phyloP scores from a whole-genome alignment of 2,329 filamentous ascomycete species.

The Fonsecaea erecta region DNA sequence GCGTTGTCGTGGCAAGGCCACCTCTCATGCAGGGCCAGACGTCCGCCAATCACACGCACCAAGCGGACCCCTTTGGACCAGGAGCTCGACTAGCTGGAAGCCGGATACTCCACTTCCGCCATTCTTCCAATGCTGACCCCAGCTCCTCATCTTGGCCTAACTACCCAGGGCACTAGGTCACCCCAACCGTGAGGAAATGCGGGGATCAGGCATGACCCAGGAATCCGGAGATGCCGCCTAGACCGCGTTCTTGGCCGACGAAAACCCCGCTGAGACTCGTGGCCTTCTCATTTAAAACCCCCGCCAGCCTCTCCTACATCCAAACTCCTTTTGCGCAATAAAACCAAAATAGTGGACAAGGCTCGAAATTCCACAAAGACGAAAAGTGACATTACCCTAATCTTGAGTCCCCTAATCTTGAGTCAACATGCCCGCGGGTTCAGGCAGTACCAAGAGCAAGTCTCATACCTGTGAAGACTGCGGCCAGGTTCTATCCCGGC shows the following conservation, averaged over 20 bases:
- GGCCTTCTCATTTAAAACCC: not conserved
- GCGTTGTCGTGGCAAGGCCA: too few species aligned
- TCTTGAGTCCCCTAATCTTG: constrained; percentile 1
- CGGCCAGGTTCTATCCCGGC: constrained; percentile 13
- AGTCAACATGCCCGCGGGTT: not conserved
- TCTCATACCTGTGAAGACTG: constrained; percentile 15
- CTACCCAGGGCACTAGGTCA: not conserved
- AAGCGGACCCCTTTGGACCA: too few species aligned
- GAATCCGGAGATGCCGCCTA: not conserved
- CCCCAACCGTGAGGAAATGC: not conserved
- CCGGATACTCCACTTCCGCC: too few species aligned
- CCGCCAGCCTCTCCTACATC: not conserved
- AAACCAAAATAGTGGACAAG: not conserved
- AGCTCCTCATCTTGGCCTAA: not conserved
- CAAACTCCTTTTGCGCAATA: not conserved
- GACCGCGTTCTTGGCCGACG: not conserved
- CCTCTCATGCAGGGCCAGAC: too few species aligned
- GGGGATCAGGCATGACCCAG: not conserved
- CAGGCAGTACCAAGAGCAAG: constrained; percentile 8
- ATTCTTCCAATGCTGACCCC: not conserved
- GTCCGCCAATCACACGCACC: too few species aligned
- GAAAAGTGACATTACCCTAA: not conserved
- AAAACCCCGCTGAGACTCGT: not conserved
- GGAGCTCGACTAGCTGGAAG: too few species aligned
- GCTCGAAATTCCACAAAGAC: not conserved